Conservation (phyloP, 1,284 basidiomycete species). For the Austroboletus niveus region DNA sequence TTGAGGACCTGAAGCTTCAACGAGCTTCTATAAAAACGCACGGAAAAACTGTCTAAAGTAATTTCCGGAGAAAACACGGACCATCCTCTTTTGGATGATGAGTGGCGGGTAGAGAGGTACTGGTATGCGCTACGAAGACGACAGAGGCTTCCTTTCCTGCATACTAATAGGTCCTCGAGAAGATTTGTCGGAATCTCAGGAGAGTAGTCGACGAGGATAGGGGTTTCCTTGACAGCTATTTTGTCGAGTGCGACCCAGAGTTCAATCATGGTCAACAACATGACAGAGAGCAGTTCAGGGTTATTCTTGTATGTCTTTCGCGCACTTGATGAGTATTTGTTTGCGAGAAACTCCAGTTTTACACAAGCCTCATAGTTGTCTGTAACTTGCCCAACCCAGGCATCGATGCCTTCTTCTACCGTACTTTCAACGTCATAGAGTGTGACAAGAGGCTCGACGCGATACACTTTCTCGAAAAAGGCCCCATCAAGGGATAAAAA, state of each 20-base stretch:
- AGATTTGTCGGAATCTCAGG: slow-evolving; percentile 41
- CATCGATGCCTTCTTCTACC: slow-evolving; percentile 28
- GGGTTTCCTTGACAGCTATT: slow-evolving; percentile 31
- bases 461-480: slow-evolving; percentile 11
- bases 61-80: slow-evolving; percentile 24
- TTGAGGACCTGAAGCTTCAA: slow-evolving; percentile 22
- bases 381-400: slow-evolving; percentile 26
- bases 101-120: slow-evolving; percentile 33
- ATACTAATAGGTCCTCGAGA: slow-evolving; percentile 40
- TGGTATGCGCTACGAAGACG: slow-evolving; percentile 27
- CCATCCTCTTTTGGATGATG: not conserved
- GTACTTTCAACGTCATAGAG: slow-evolving; percentile 35
- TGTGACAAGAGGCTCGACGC: slow-evolving; percentile 15
- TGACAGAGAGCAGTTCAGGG: slow-evolving; percentile 41
- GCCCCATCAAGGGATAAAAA: slow-evolving; percentile 11
- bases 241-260: slow-evolving; percentile 47
- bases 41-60: slow-evolving; percentile 21
- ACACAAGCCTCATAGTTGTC: slow-evolving; percentile 5
- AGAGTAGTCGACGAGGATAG: slow-evolving; percentile 41
- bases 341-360: slow-evolving; percentile 23
- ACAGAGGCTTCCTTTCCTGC: slow-evolving; percentile 23
- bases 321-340: slow-evolving; percentile 30
- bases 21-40: slow-evolving; percentile 31
- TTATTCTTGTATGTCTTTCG: slow-evolving; percentile 28
- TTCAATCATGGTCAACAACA: slow-evolving; percentile 43